Evolutionary conservation across 2,329 filamentous ascomycete species (phyloP).

Genomic region (Colletotrichum sp.): DNA sequence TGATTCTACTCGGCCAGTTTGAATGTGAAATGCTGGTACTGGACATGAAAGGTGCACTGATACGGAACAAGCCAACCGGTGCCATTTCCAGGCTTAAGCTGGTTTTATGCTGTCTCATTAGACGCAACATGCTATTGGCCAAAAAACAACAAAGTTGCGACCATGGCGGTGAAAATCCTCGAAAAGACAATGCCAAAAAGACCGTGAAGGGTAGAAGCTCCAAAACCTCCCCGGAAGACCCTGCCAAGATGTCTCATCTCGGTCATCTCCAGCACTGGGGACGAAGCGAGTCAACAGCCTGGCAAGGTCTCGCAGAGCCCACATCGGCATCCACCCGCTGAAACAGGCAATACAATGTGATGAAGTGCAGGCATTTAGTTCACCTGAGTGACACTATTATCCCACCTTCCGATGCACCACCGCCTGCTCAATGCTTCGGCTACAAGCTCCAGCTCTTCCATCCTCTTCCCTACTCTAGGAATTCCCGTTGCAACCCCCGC

Average conservation of each 20-base stretch:
- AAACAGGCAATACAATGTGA: too few relatives aligned
- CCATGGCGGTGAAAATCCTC: not conserved
- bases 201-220: not conserved
- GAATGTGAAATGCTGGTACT: not conserved
- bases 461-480: not conserved
- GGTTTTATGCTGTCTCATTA: not conserved
- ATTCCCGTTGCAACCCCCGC: not conserved
- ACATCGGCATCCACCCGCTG: too few relatives aligned
- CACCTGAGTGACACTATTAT: too few relatives aligned
- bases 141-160: not conserved
- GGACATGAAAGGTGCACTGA: too few relatives aligned
- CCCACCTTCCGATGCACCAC: too few relatives aligned
- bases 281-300: not conserved
- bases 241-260: constrained; percentile 9
- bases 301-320: not conserved
- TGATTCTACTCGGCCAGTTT: not conserved
- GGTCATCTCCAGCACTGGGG: not conserved
- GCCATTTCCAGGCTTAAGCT: not conserved
- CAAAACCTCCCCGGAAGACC: not conserved
- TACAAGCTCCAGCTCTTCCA: too few relatives aligned
- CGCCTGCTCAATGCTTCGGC: too few relatives aligned
- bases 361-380: too few relatives aligned
- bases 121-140: not conserved
- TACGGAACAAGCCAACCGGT: too few relatives aligned
- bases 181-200: not conserved